Conservation (phyloP, 495 filamentous ascomycete species). For the Letharia columbiana region DNA sequence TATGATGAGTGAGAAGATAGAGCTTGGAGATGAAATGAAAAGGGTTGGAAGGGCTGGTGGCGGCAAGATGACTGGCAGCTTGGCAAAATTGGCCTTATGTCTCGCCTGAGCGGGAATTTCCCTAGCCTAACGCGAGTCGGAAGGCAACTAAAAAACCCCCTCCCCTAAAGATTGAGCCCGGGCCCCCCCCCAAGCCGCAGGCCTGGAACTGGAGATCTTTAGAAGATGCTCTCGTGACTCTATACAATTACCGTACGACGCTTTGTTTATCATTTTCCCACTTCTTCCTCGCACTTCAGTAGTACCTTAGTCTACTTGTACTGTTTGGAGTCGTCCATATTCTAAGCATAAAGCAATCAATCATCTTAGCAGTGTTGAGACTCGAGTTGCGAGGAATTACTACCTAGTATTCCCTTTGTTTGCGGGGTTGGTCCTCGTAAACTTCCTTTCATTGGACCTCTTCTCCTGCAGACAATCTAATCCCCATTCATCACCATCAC, state of each 20-base stretch:
- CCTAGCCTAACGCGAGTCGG: slow-evolving; percentile 10
- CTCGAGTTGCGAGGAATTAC: no score
- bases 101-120: not conserved
- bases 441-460: not conserved
- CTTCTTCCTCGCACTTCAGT: no score
- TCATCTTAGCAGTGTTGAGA: no score
- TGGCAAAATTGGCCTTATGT: not conserved
- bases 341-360: no score
- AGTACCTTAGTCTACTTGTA: no score
- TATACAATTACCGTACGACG: slow-evolving; percentile 8
- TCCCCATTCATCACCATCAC: not conserved
- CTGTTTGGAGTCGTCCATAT: no score
- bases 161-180: not conserved
- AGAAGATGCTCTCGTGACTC: not conserved
- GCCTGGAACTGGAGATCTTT: not conserved
- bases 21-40: not conserved
- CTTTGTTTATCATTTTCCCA: not conserved
- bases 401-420: no score
- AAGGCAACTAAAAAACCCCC: slow-evolving; percentile 7
- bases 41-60: not conserved
- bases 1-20: not conserved
- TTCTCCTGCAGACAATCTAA: not conserved
- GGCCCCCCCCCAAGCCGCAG: not conserved
- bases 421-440: not conserved
- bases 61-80: not conserved